A percentile compares a stretch with the other conserved stretches of the same genome.
Evolutionary conservation across 768 basidiomycete genomes (phyloP).

Genomic region (Boletus eberwhitei): DNA sequence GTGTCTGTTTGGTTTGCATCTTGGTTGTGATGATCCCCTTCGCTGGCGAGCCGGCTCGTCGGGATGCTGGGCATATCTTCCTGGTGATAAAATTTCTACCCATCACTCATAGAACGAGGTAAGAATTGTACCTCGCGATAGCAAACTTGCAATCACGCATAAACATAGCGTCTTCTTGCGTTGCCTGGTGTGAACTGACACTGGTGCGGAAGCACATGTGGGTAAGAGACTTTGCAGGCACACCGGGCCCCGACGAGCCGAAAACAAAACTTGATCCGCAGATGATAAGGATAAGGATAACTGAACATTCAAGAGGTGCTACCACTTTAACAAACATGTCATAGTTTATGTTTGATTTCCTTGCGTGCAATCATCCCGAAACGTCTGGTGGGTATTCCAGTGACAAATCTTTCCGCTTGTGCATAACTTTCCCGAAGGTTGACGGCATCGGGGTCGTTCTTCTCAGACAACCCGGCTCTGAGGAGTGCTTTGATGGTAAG

Average conservation of each 20-base stretch:
- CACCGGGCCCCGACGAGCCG: not conserved
- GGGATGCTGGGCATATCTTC: not conserved
- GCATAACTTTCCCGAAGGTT: slow-evolving; percentile 70
- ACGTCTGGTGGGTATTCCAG: slow-evolving; percentile 51
- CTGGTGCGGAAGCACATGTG: not conserved
- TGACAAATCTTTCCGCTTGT: slow-evolving; percentile 63
- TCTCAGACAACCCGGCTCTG: slow-evolving; percentile 53
- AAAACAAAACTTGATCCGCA: not conserved
- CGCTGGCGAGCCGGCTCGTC: not conserved
- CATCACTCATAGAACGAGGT: not conserved
- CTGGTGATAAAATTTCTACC: not conserved
- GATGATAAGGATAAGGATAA: not conserved
- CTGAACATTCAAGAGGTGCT: not conserved
- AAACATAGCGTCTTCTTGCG: not conserved
- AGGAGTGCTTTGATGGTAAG: slow-evolving; percentile 53
- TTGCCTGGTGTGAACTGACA: not conserved
- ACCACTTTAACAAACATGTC: not conserved
- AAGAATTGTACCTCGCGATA: not conserved
- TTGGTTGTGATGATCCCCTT: slow-evolving; percentile 25
- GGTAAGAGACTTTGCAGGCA: not conserved
- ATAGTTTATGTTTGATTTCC: slow-evolving; percentile 67
- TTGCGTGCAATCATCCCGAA: slow-evolving; percentile 58
- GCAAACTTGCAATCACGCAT: not conserved
- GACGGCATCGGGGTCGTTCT: slow-evolving; percentile 59
- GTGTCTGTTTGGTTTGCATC: slow-evolving; percentile 18